phyloP scores from a whole-genome alignment of 345 rosid genomes.

The Lepidium sativum region DNA sequence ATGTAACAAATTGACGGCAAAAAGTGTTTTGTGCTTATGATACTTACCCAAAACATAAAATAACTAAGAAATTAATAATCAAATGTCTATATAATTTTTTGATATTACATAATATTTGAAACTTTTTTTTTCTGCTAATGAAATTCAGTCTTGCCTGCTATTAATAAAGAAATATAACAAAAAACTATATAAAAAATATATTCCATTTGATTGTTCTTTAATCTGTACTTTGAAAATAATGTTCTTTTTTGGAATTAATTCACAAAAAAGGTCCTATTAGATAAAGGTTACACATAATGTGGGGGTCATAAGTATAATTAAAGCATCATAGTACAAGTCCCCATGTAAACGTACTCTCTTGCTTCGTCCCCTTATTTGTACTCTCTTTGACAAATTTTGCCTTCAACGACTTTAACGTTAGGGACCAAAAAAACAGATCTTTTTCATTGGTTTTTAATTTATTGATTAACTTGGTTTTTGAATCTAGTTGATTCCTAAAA shows the following conservation, averaged over 20 bases:
- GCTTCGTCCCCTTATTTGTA: neutral
- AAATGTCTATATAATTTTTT: too few relatives aligned
- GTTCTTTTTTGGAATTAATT: too few relatives aligned
- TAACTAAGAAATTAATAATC: neutral
- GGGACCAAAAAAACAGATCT: too few relatives aligned
- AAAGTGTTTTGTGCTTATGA: neutral
- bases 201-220: too few relatives aligned
- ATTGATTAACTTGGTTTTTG: too few relatives aligned
- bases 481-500: too few relatives aligned
- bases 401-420: neutral
- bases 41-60: neutral
- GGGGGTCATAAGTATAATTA: constrained; percentile 8
- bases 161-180: too few relatives aligned
- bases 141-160: neutral
- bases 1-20: constrained; percentile 2
- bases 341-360: constrained; percentile 15
- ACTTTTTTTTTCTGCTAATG: neutral
- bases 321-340: constrained; percentile 16
- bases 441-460: too few relatives aligned
- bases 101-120: too few relatives aligned
- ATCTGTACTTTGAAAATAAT: too few relatives aligned
- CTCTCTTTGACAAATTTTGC: constrained; percentile 5
- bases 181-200: too few relatives aligned
- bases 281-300: constrained; percentile 14
- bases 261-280: neutral